These are phyloP conservation scores for Trifolium dubium DNA, from an alignment of 306 rosid genomes.

Conservation along the genomic window DNA sequence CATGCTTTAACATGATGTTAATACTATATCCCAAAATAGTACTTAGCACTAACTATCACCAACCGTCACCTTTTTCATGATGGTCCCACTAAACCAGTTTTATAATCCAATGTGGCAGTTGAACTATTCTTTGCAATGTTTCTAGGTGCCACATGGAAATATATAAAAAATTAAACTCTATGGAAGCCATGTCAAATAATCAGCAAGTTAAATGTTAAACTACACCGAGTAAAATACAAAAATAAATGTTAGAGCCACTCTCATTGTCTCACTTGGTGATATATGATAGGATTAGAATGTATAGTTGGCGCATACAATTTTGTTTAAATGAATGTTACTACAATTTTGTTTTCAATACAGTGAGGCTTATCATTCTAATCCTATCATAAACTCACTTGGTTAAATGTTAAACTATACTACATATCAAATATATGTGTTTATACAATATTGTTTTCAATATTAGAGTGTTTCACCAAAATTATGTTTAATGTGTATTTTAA, in stretches of 20 bases:
- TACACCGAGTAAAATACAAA: constrained; percentile 1
- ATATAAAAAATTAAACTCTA: not conserved
- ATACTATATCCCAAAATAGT: not conserved
- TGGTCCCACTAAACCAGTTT: constrained; percentile 1
- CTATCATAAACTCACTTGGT: too few relatives aligned
- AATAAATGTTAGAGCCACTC: not conserved
- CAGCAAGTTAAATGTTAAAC: not conserved
- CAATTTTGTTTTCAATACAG: too few relatives aligned
- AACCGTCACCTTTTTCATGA: not conserved
- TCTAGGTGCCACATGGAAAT: constrained; percentile 4
- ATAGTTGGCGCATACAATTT: too few relatives aligned
- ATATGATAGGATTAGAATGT: not conserved
- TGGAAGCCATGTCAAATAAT: not conserved
- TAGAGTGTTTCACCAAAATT: too few relatives aligned
- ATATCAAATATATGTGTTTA: too few relatives aligned
- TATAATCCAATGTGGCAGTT: not conserved
- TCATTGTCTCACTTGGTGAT: not conserved
- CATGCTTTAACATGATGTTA: too few relatives aligned
- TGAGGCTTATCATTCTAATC: too few relatives aligned
- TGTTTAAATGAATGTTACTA: too few relatives aligned
- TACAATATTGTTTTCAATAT: too few relatives aligned
- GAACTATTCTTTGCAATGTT: not conserved
- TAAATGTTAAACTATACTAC: too few relatives aligned
- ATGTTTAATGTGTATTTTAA: too few relatives aligned
- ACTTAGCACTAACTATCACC: not conserved